Percentiles rank a stretch among this genome's conserved stretches.
Evolutionary conservation across 495 filamentous ascomycete genomes (phyloP).

Genomic region (Hypoxylon perforatum): DNA sequence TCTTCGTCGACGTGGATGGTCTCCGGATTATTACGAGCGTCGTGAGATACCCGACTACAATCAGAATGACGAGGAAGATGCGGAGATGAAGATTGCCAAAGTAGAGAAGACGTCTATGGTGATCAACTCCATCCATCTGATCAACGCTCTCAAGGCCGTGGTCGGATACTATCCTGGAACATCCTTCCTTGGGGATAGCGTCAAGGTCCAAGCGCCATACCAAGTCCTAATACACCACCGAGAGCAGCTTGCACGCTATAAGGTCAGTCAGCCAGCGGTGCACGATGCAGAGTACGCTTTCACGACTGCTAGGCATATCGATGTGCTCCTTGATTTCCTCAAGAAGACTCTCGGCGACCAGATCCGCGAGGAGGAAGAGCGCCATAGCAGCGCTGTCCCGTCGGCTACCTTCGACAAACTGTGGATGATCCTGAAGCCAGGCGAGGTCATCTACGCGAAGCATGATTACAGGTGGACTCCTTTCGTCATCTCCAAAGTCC

Average conservation of each 20-base stretch:
- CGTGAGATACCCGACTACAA: background rate
- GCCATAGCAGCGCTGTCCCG: slow-evolving; percentile 38
- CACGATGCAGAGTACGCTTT: slow-evolving; percentile 47
- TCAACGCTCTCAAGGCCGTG: slow-evolving; percentile 52
- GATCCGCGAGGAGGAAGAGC: slow-evolving; percentile 45
- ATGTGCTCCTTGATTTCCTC: slow-evolving; percentile 52
- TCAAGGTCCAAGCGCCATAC: slow-evolving; percentile 49
- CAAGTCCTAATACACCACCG: slow-evolving; percentile 50
- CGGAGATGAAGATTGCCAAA: slow-evolving; percentile 29
- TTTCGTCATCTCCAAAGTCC: slow-evolving; percentile 44
- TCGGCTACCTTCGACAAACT: slow-evolving; percentile 51
- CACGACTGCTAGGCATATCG: slow-evolving; percentile 51
- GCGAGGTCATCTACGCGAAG: slow-evolving; percentile 49
- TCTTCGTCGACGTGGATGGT: background rate
- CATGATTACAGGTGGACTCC: slow-evolving; percentile 45
- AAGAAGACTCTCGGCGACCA: slow-evolving; percentile 36
- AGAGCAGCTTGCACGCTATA: slow-evolving; percentile 47
- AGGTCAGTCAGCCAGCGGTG: slow-evolving; percentile 43
- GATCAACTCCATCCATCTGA: slow-evolving; percentile 52
- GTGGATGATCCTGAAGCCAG: slow-evolving; percentile 52
- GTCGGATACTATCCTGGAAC: slow-evolving; percentile 50
- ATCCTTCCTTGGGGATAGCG: slow-evolving; percentile 39
- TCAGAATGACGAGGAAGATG: slow-evolving; percentile 13
- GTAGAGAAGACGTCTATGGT: slow-evolving; percentile 47
- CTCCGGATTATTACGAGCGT: background rate